Percentiles rank a stretch among this genome's conserved stretches.
Evolutionary conservation across 306 rosid genomes (phyloP).

Genomic region (Oxytropis ochrocephala): DNA sequence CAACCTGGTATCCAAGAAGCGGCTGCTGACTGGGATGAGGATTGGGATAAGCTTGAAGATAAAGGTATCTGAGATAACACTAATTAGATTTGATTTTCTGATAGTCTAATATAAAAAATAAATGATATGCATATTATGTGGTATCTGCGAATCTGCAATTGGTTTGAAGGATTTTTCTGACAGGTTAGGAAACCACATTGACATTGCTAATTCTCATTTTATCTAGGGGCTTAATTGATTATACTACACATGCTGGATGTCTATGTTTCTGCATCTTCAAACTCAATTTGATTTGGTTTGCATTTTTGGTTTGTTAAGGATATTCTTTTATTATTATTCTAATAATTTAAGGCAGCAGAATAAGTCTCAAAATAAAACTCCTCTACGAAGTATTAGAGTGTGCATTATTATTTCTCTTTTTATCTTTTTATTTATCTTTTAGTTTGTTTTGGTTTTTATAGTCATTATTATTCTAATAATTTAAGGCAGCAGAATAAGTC

Average conservation of each 20-base stretch:
- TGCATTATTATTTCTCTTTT: not conserved
- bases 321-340: not conserved
- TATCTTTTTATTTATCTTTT: not conserved
- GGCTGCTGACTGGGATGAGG: slow-evolving; percentile 96
- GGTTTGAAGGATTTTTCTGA: not conserved
- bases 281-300: not conserved
- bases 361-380: not conserved
- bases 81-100: slow-evolving; percentile 6
- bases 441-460: not conserved
- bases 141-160: not conserved
- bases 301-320: not conserved
- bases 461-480: not conserved
- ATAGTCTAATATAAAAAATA: not conserved
- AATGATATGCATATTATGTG: not conserved
- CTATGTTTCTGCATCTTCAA: not conserved
- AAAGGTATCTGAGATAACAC: slow-evolving; percentile 57
- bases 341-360: not conserved
- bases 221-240: slow-evolving; percentile 7
- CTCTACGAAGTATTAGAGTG: not conserved
- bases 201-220: slow-evolving; percentile 6
- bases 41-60: slow-evolving; percentile 93
- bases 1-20: slow-evolving; percentile 86
- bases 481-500: not conserved
- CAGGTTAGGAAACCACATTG: not conserved
- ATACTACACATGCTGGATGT: not conserved